Evolutionary conservation across 2,329 filamentous ascomycete genomes (phyloP), one percentile per base, ranked within the genome.

Genomic region (Arthrobotrys entomopaga): DNA sequence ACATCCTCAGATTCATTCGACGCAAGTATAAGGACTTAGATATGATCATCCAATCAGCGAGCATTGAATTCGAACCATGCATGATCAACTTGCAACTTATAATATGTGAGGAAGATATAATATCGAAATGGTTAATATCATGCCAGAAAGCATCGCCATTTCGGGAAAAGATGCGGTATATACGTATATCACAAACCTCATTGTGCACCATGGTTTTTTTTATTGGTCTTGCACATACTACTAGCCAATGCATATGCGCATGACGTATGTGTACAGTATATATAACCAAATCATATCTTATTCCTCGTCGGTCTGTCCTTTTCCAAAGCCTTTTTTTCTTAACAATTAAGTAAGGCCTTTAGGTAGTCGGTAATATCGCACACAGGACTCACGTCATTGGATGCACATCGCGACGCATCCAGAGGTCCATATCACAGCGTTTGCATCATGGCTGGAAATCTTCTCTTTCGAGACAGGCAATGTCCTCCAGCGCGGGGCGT

Each of bases 291-390:
- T 13, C 13, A 13, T 40, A 7, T 40, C 34, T 13, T 40, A 40
- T 40, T 13, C 34, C 34, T 40, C 34, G 34, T 13, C 34, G 34
- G 34, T 6, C 13, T 40, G 34, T 40, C 13, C 34, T 7, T 40
- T 40, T 40, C 34, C 34, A 6, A 40, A 40, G 48, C 46, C 38
- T 53, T 38, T 43, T 43, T 42, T 53, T 48, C 19, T 20, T 29
- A 40, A 7, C 34, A 40, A 40, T 40, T 40, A 40, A 40, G 13
- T 6, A 7, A 40, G 34, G 6, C 34, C 6, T 40, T 40, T 40
- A 13, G 6, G 6, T 40, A 13, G 34, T 40, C 34, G 34, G 34
- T 40, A 7, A 40, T 40, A 40, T 40, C 34, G 34, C 34, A 40
- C 34, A 40, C 13, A 40, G 6, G 34, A 40, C 13, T 13, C 34